Evolutionary conservation across 345 rosid genomes (phyloP), one percentile per base, ranked within the genome.

Genomic region (Anastatica hierochuntica): DNA sequence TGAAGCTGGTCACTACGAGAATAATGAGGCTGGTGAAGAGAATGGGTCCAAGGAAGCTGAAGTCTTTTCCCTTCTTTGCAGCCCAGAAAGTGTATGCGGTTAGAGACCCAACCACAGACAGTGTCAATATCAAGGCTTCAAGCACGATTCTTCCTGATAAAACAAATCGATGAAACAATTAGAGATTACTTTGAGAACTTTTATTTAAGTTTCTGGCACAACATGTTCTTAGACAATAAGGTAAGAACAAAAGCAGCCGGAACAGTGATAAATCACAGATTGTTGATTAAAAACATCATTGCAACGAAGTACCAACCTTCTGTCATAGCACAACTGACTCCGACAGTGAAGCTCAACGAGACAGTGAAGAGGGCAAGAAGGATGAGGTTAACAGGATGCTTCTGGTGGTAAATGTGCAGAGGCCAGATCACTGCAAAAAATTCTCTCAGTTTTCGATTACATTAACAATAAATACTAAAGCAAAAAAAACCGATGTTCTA

Each of bases 21-120:
- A 87, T 73, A 34, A 81, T 52, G 47, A 87, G 95, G 57, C 88
- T 64, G 41, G 96, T 90, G 84, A 90, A 90, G 43, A 90, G 64
- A 64, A 90, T 73, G 24, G 96, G 98, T 69, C 88, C 94, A 44
- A 90, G 79, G 65, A 72, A 87, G 69, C 92, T 83, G 67, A 90
- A 90, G 61, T 90, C 98, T 70, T 82, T 76, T 67, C 98, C 98
- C 63, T 76, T 90, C 94, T 79, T 90, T 11, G 98, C 62, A 13
- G 98, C 98, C 96, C 95, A 90, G 85, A 90, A 90, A 53, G 98
- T 84, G 74, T 90, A 90, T 4, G 73, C 98, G 29, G 98, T 87
- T 43, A 87, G 71, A 49, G 95, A 77, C 17, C 49, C 73, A 9
- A 87, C 98, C 70, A 90, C 95, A 5, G 84, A 87, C 1, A 89